Evolutionary conservation across 2,329 filamentous ascomycete species (phyloP), one percentile per base, ranked within the genome.

Genomic region (Shiraia bambusicola): DNA sequence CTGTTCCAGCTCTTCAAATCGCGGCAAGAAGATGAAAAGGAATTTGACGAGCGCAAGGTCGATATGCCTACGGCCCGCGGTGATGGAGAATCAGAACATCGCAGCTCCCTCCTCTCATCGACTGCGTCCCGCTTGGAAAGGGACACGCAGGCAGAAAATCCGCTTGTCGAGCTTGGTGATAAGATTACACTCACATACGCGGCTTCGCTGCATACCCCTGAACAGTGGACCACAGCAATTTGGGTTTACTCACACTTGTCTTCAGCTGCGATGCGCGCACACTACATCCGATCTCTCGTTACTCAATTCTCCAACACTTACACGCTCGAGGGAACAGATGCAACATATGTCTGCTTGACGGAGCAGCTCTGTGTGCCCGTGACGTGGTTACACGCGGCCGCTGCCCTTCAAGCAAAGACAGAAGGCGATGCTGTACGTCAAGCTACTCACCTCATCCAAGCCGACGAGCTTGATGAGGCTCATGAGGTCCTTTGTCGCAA

Each of bases 321-420:
- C 37, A 69, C 70, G 8, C 79, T 83, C 6, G 72, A 77, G 3
- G 77, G 83, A 35, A 73, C 76, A 7, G 76, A 78, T 48, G 63
- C 71, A 12, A 76, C 70, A 38, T 88, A 83, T 67, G 72, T 69
- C 9, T 76, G 78, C 11, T 73, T 93, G 15, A 79, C 79, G 0
- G 72, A 78, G 31, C 81, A 80, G 24, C 80, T 91, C 38, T 79
- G 81, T 49, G 80, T 97, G 29, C 89, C 92, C 0, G 69, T 77
- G 1, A 68, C 78, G 3, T 95, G 92, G 90, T 77, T 97, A 36
- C 95, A 88, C 82, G 82, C 88, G 45, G 88, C 93, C 13, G 88
- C 91, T 62, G 91, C 91, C 10, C 76, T 92, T 11, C 86, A 86
- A 67, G 90, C 89, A 69, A 86, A 87, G 47, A 83, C 84, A 43